Evolutionary conservation across 345 rosid genomes (phyloP).

Genomic region (Eucalyptus marginata): DNA sequence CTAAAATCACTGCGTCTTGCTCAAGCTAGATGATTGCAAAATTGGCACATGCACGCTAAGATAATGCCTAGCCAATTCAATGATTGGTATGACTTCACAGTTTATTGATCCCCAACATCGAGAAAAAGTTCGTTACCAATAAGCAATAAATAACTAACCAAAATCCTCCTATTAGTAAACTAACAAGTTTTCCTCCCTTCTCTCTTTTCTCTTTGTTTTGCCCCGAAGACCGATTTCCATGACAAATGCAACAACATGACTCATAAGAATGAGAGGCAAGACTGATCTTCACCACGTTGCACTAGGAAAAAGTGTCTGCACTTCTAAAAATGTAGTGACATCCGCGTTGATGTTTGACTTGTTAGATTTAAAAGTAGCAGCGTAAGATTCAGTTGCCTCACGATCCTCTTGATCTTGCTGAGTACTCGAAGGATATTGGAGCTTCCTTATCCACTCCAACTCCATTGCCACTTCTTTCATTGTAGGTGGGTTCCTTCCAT

Average conservation of each 20-base stretch:
- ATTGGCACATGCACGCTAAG: background rate
- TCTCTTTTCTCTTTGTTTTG: background rate
- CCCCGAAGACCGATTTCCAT: background rate
- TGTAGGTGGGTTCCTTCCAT: background rate
- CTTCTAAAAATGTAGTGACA: background rate
- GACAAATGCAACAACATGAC: background rate
- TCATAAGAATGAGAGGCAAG: background rate
- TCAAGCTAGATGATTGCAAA: background rate
- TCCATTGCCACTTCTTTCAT: background rate
- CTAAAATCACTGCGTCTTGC: background rate
- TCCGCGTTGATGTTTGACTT: rapidly evolving
- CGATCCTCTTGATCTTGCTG: background rate
- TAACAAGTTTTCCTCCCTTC: background rate
- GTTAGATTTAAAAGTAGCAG: background rate
- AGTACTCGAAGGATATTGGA: background rate
- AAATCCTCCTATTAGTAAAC: background rate
- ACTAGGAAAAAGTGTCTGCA: background rate
- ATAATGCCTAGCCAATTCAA: background rate
- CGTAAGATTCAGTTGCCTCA: too few relatives aligned
- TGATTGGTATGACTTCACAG: too few relatives aligned
- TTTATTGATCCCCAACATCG: background rate
- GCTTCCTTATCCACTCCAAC: background rate
- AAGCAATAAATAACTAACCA: background rate
- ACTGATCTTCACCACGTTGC: background rate
- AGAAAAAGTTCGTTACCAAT: background rate